Evolutionary conservation across 1,139 yeast genomes (phyloP), one percentile per base, ranked within the genome.

Genomic region (Pichiaceae sp.): DNA sequence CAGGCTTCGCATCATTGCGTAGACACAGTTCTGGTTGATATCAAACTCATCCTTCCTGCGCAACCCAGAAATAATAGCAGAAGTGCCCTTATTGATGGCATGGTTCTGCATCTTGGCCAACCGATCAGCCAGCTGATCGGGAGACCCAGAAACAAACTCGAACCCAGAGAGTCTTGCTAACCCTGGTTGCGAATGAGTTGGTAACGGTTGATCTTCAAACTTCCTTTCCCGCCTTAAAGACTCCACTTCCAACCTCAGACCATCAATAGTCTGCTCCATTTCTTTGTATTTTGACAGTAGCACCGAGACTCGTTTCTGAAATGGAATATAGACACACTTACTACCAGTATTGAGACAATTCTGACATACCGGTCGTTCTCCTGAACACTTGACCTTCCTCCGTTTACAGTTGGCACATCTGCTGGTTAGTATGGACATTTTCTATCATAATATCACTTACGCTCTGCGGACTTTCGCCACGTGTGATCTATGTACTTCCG

Each of bases 341-440:
- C 29, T 17, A 3, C 32, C 35, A 12, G 11, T 5, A 8, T 12
- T 19, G 7, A 5, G 21, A 31, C 53, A 49, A 19, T 33, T 33
- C 8, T 38, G 14, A 31, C 53, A 49, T 8, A 23, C 27, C n/a
- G 51, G 51, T 6, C 35, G 37, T n/a, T 43, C 45, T 2, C 53
- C 52, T 5, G 52, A 42, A 25, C 53, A 49, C 34, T 41, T 42
- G 11, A 40, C 40, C 34, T 48, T 48, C 24, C 43, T 40, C 31
- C 39, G 33, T 33, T 39, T 47, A 35, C 53, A 49, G 7, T 21
- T 11, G 7, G 24, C 24, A 21, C 24, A 21, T n/a, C n/a, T n/a
- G n/a, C n/a, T n/a, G n/a, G n/a, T n/a, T n/a, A n/a, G n/a, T n/a
- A n/a, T n/a, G n/a, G n/a, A n/a, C n/a, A n/a, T n/a, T n/a, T n/a